phyloP scores from a whole-genome alignment of 768 basidiomycete species.

The Neoboletus magnificus region DNA sequence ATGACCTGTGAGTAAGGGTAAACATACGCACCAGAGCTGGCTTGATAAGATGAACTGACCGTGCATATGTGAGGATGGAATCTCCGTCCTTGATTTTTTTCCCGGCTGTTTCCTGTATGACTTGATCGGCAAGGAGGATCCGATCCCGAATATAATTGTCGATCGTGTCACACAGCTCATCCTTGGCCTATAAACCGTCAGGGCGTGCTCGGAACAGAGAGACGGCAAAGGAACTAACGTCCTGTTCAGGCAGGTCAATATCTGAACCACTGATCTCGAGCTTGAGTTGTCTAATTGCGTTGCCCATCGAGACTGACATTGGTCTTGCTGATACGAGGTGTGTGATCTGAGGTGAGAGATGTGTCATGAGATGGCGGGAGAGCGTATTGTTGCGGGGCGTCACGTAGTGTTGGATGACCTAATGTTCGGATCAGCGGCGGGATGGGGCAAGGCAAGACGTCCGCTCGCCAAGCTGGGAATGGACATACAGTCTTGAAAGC shows the following conservation, averaged over 20 bases:
- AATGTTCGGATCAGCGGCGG: conserved; percentile 5
- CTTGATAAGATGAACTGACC: conserved; percentile 43
- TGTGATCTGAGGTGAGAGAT: conserved; percentile 90
- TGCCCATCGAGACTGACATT: conserved; percentile 93
- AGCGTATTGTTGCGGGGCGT: conserved; percentile 86
- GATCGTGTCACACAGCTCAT: conserved; percentile 77
- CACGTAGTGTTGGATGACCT: conserved; percentile 90
- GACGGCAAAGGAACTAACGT: conserved; percentile 49
- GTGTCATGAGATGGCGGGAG: conserved; percentile 86
- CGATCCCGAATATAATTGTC: conserved; percentile 93
- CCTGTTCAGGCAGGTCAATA: conserved; percentile 92
- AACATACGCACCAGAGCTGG: neutral
- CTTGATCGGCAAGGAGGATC: conserved; percentile 88
- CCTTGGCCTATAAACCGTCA: conserved; percentile 66
- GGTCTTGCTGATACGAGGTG: conserved; percentile 85
- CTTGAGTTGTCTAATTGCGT: conserved; percentile 91
- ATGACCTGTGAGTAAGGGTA: conserved; percentile 57
- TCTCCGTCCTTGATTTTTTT: conserved; percentile 95
- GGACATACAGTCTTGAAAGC: conserved; percentile 84
- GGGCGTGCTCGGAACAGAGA: neutral
- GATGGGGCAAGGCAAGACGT: neutral
- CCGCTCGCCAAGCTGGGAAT: neutral
- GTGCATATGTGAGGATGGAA: conserved; percentile 88
- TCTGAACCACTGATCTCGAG: conserved; percentile 90
- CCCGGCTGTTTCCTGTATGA: conserved; percentile 84